Percentiles rank a stretch among this genome's conserved stretches.
phyloP scores from a whole-genome alignment of 1,139 yeast genomes.

The Lodderomyces parapsilosis region DNA sequence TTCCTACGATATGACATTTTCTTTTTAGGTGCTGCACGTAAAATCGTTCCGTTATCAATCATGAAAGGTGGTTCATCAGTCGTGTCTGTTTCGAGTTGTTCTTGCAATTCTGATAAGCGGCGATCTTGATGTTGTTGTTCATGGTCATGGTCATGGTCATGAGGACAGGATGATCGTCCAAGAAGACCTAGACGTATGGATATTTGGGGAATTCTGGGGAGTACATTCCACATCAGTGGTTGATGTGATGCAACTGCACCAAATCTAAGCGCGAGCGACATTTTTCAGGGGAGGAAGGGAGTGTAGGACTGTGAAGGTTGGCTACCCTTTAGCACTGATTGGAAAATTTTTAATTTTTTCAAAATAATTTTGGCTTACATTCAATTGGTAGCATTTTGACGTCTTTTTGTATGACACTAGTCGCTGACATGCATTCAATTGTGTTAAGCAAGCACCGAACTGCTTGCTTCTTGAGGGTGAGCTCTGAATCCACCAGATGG shows the following conservation, averaged over 20 bases:
- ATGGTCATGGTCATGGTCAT: slow-evolving; percentile 4
- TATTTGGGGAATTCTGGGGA: slow-evolving; percentile 26
- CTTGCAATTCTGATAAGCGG: slow-evolving; percentile 31
- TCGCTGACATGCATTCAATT: no score
- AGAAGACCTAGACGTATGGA: slow-evolving; percentile 10
- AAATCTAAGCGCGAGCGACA: slow-evolving; percentile 27
- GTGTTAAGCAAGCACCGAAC: no score
- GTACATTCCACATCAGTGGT: slow-evolving; percentile 17
- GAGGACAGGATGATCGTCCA: slow-evolving; percentile 3
- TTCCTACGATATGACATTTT: slow-evolving; percentile 84
- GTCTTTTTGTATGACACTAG: no score
- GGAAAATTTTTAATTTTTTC: not conserved
- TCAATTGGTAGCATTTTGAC: not conserved
- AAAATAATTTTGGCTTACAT: no score
- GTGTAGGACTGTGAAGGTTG: no score
- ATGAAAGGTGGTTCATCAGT: slow-evolving; percentile 28
- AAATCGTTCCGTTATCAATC: slow-evolving; percentile 60
- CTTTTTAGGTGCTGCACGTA: slow-evolving; percentile 91
- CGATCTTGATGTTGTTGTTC: slow-evolving; percentile 16
- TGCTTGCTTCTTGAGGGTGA: no score
- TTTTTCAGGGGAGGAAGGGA: slow-evolving; percentile 8
- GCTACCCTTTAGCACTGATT: no score
- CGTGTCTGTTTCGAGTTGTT: slow-evolving; percentile 28
- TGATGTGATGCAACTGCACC: slow-evolving; percentile 17
- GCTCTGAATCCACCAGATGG: no score